Percentiles rank a stretch among this genome's conserved stretches.
These are phyloP conservation scores for Candida morakotiae DNA, from an alignment of 805 yeast genomes.

Conservation along the genomic window DNA sequence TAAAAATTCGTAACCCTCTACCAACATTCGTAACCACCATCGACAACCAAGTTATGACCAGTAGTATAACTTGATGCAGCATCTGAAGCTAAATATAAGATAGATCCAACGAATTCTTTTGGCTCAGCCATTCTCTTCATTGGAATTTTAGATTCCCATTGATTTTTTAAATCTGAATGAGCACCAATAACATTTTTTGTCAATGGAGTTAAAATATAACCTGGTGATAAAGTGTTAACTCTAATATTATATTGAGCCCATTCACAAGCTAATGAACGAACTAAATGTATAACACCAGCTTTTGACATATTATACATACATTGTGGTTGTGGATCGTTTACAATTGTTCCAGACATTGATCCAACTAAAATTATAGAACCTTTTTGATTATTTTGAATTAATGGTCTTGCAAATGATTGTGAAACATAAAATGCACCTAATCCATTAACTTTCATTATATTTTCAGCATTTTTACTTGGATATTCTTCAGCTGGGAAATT, in stretches of 20 bases:
- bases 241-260: conserved; percentile 77
- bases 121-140: conserved; percentile 84
- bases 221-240: conserved; percentile 76
- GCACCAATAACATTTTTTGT: conserved; percentile 68
- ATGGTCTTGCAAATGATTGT: conserved; percentile 68
- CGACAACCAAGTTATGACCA: conserved; percentile 78
- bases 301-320: conserved; percentile 80
- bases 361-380: conserved; percentile 69
- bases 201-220: conserved; percentile 75
- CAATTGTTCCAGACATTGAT: conserved; percentile 77
- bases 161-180: conserved; percentile 56
- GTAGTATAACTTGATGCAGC: conserved; percentile 76
- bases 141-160: conserved; percentile 72
- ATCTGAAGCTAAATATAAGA: conserved; percentile 67
- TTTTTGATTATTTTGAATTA: conserved; percentile 50
- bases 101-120: conserved; percentile 73
- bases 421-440: conserved; percentile 72
- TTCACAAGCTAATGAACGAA: conserved; percentile 70
- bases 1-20: too few species aligned
- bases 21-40: conserved; percentile 88
- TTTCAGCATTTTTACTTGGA: conserved; percentile 67
- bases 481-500: conserved; percentile 75
- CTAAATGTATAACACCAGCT: conserved; percentile 83
- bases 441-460: conserved; percentile 65
- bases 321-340: conserved; percentile 77